phyloP scores from a whole-genome alignment of 1,139 yeast species.

The Hansenula sp. region DNA sequence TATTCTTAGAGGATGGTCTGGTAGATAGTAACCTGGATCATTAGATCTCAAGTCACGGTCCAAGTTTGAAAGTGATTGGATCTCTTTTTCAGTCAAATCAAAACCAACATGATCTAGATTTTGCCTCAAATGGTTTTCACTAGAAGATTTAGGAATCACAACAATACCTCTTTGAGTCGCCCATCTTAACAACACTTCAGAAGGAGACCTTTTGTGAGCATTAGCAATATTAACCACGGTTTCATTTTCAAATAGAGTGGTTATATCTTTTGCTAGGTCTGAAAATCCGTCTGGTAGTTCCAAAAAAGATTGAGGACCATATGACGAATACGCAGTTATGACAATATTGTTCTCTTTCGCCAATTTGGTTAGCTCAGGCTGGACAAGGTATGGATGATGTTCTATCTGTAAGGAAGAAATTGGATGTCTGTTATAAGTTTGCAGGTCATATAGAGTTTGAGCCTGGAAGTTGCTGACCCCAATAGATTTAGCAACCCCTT shows the following conservation, averaged over 20 bases:
- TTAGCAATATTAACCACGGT: constrained; percentile 49
- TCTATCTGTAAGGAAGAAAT: constrained; percentile 65
- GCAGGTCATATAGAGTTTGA: constrained; percentile 64
- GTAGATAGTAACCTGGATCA: constrained; percentile 72
- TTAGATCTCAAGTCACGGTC: constrained; percentile 77
- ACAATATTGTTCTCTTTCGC: constrained; percentile 60
- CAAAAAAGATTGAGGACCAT: constrained; percentile 75
- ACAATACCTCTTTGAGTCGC: constrained; percentile 72
- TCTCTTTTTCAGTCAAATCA: constrained; percentile 48
- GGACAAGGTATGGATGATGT: constrained; percentile 90
- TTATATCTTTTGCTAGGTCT: constrained; percentile 48
- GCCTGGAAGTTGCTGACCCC: constrained; percentile 70
- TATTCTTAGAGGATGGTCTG: constrained; percentile 4
- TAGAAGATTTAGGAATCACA: constrained; percentile 72
- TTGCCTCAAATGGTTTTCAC: constrained; percentile 52
- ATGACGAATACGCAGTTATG: constrained; percentile 84
- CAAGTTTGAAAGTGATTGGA: constrained; percentile 51
- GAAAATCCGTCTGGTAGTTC: constrained; percentile 43
- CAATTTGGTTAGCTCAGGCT: constrained; percentile 60
- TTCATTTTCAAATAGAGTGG: constrained; percentile 53
- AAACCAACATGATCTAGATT: constrained; percentile 56
- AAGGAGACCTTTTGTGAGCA: constrained; percentile 46
- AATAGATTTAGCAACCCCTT: constrained; percentile 62
- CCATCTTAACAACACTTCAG: constrained; percentile 79
- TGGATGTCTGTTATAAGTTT: constrained; percentile 61